phyloP scores from a whole-genome alignment of 1,284 basidiomycete genomes.

The Fistulinella staudtii region DNA sequence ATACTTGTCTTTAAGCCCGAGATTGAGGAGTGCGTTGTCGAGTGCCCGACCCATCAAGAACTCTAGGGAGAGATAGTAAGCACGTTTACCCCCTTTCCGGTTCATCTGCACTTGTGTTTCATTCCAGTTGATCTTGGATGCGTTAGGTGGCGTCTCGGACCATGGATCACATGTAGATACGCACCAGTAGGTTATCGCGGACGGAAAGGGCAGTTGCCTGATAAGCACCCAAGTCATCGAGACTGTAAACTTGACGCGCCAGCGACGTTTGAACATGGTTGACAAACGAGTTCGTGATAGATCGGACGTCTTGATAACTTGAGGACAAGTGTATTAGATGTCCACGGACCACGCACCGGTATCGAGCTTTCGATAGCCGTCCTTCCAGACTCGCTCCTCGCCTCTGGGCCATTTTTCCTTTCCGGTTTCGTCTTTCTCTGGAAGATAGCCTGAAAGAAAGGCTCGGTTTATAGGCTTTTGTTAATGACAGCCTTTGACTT shows the following conservation, averaged over 20 bases:
- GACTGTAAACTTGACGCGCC: slow-evolving; percentile 83
- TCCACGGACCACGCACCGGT: slow-evolving; percentile 43
- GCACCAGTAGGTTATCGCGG: slow-evolving; percentile 79
- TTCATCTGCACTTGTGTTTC: slow-evolving; percentile 69
- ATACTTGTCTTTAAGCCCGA: slow-evolving; percentile 77
- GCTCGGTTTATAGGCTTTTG: background rate
- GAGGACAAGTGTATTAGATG: background rate
- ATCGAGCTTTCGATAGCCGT: slow-evolving; percentile 55
- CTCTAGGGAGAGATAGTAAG: slow-evolving; percentile 89
- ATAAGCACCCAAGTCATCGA: slow-evolving; percentile 79
- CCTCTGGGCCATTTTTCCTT: slow-evolving; percentile 85
- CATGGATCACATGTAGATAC: slow-evolving; percentile 15
- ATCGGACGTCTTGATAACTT: slow-evolving; percentile 46
- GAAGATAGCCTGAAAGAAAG: slow-evolving; percentile 55
- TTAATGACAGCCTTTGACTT: slow-evolving; percentile 1
- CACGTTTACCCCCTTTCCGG: slow-evolving; percentile 71
- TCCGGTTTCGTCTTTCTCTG: slow-evolving; percentile 68
- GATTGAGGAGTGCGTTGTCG: slow-evolving; percentile 86
- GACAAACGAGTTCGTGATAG: slow-evolving; percentile 79
- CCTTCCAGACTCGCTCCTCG: slow-evolving; percentile 78
- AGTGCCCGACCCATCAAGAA: slow-evolving; percentile 88
- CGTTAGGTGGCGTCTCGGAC: background rate
- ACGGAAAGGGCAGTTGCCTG: slow-evolving; percentile 79
- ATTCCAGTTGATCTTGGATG: slow-evolving; percentile 70
- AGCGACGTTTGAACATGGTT: slow-evolving; percentile 84